These are phyloP conservation scores for Suhomyces atakaporum DNA, from an alignment of 1,139 yeast species.

Conservation along the genomic window DNA sequence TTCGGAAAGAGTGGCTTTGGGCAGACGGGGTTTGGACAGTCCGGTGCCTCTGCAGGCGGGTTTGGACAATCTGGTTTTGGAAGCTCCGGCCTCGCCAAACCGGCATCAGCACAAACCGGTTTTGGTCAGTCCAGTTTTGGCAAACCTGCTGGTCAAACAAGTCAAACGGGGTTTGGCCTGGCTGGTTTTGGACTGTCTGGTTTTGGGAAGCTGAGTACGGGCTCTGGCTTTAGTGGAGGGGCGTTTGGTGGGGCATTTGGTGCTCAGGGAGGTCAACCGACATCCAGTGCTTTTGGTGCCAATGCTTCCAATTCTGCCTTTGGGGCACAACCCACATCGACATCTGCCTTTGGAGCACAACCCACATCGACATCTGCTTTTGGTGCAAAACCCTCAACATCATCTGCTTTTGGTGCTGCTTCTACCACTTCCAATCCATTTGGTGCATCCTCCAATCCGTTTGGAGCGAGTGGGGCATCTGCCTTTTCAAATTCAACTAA, in stretches of 20 bases:
- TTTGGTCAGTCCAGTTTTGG: constrained; percentile 21
- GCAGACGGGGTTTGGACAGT: constrained; percentile 10
- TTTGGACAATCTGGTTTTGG: constrained; percentile 23
- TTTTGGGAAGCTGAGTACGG: constrained; percentile 7
- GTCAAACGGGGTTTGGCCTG: constrained; percentile 4
- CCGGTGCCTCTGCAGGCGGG: constrained; percentile 13
- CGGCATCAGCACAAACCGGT: constrained; percentile 8
- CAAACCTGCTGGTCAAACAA: neutral
- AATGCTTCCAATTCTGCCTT: neutral
- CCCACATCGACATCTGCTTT: too few relatives aligned
- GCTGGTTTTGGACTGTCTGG: constrained; percentile 12
- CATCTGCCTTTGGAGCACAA: neutral
- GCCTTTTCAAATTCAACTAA: constrained; percentile 1
- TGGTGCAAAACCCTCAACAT: neutral
- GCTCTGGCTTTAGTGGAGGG: constrained; percentile 15
- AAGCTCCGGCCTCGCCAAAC: constrained; percentile 12
- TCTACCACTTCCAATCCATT: too few relatives aligned
- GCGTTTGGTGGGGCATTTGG: constrained; percentile 11
- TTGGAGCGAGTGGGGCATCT: constrained; percentile 11
- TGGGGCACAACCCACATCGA: neutral
- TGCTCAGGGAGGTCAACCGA: neutral
- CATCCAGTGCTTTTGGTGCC: neutral
- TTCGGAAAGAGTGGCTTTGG: constrained; percentile 4
- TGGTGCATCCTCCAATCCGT: constrained; percentile 11
- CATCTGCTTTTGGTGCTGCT: constrained; percentile 12